Conservation (phyloP, 2,329 filamentous ascomycete genomes). For the Coleophoma cylindrospora region DNA sequence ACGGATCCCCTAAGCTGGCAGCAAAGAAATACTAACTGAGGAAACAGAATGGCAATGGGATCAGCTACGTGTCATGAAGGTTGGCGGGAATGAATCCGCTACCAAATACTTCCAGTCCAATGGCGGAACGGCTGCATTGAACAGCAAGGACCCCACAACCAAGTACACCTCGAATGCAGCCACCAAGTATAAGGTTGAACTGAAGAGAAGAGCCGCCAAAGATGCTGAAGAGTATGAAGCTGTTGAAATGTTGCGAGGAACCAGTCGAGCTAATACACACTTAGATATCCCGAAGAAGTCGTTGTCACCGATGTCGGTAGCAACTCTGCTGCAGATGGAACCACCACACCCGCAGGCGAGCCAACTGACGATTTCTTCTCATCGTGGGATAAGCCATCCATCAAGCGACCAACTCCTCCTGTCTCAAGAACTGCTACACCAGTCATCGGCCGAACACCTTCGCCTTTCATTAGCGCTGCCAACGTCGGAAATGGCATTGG, state of each 20-base stretch:
- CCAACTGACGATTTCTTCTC: conserved; percentile 94
- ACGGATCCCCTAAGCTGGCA: conserved; percentile 38
- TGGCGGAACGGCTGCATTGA: conserved; percentile 86
- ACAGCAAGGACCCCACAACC: conserved; percentile 93
- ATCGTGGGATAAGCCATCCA: conserved; percentile 95
- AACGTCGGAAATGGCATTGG: conserved; percentile 59
- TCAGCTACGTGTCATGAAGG: conserved; percentile 94
- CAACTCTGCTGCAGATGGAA: conserved; percentile 55
- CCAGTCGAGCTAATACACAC: no score
- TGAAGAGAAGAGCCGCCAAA: conserved; percentile 76
- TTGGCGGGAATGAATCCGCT: conserved; percentile 95
- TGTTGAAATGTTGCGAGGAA: no score
- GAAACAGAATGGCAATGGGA: conserved; percentile 93
- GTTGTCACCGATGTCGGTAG: conserved; percentile 70
- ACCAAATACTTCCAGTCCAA: conserved; percentile 98
- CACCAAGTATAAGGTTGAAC: conserved; percentile 95
- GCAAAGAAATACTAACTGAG: conserved; percentile 16
- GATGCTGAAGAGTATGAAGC: conserved; percentile 75
- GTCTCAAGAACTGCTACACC: conserved; percentile 87
- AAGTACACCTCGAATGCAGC: conserved; percentile 96
- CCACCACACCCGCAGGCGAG: conserved; percentile 75
- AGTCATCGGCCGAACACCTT: conserved; percentile 72
- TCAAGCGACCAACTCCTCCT: conserved; percentile 93
- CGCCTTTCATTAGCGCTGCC: conserved; percentile 79
- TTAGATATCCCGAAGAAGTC: conserved; percentile 78